Percentiles rank a stretch among this genome's conserved stretches.
Conservation (phyloP, 352 stramenopile genomes). For the Pythium pyrilobum region DNA sequence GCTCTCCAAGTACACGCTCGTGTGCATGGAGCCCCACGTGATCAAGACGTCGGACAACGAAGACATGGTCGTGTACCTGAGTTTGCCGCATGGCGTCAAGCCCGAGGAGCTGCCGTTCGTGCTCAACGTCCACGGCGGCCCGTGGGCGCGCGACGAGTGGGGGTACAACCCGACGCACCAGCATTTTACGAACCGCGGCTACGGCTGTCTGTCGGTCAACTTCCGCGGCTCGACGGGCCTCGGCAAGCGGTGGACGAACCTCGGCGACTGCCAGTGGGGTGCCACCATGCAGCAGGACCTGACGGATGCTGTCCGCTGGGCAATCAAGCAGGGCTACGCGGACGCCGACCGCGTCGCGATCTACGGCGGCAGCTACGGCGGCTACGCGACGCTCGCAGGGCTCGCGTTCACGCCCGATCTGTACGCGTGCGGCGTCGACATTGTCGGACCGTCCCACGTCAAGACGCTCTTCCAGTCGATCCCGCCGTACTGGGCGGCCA, state of each 20-base stretch:
- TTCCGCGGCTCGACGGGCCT: slow-evolving; percentile 66
- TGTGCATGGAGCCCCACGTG: slow-evolving; percentile 28
- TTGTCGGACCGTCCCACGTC: slow-evolving; percentile 51
- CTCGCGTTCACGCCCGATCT: slow-evolving; percentile 76
- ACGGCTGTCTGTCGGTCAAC: slow-evolving; percentile 46
- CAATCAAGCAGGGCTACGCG: slow-evolving; percentile 48
- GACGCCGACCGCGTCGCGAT: slow-evolving; percentile 38
- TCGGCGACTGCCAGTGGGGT: slow-evolving; percentile 37
- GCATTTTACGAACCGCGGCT: slow-evolving; percentile 41
- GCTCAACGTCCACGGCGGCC: slow-evolving; percentile 33
- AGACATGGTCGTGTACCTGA: slow-evolving; percentile 42
- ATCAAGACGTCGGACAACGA: slow-evolving; percentile 42
- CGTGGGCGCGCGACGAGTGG: slow-evolving; percentile 32
- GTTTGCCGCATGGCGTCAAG: slow-evolving; percentile 24
- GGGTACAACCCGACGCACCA: slow-evolving; percentile 29
- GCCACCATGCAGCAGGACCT: slow-evolving; percentile 43
- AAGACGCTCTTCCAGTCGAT: slow-evolving; percentile 40
- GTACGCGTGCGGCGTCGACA: slow-evolving; percentile 73
- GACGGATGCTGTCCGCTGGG: slow-evolving; percentile 50
- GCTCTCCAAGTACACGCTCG: slow-evolving; percentile 30
- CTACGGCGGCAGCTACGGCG: slow-evolving; percentile 69
- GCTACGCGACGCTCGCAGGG: slow-evolving; percentile 61
- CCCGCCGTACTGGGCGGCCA: slow-evolving; percentile 33
- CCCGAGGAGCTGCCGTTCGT: slow-evolving; percentile 31
- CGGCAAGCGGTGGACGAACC: slow-evolving; percentile 64